phyloP scores from a whole-genome alignment of 441 rosid species.

The Mallotus japonicus region DNA sequence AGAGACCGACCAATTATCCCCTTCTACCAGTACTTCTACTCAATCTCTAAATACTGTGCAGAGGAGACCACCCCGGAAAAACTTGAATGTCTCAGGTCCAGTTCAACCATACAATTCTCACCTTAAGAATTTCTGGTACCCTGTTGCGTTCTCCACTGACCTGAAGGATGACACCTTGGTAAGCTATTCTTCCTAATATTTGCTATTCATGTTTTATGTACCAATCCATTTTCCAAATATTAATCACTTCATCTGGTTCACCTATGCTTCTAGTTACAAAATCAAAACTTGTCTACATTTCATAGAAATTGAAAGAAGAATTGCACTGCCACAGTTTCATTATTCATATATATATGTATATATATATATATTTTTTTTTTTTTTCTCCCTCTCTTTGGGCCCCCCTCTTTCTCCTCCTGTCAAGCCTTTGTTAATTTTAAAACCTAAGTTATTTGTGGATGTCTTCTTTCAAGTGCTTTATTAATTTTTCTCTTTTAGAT shows the following conservation, averaged over 20 bases:
- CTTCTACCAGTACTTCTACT: constrained; percentile 47
- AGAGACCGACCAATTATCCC: constrained; percentile 40
- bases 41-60: constrained; percentile 37
- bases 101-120: constrained; percentile 67
- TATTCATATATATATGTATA: no score
- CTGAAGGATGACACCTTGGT: constrained; percentile 91
- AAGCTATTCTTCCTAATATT: constrained; percentile 21
- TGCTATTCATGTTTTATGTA: constrained; percentile 2
- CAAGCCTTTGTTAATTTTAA: not conserved
- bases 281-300: not conserved
- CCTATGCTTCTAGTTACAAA: no score
- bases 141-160: constrained; percentile 77
- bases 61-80: constrained; percentile 51
- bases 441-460: not conserved
- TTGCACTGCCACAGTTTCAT: not conserved
- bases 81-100: constrained; percentile 87
- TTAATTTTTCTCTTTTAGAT: constrained; percentile 40
- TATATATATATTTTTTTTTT: no score
- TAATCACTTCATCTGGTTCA: not conserved
- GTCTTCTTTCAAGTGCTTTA: constrained; percentile 7
- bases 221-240: not conserved
- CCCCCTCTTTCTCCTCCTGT: not conserved
- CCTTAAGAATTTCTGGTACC: constrained; percentile 92
- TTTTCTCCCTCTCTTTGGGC: no score
- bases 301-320: not conserved